A percentile compares a stretch with the other conserved stretches of the same genome.
phyloP scores from a whole-genome alignment of 2,329 filamentous ascomycete species.

The Xylaria hypoxylon region DNA sequence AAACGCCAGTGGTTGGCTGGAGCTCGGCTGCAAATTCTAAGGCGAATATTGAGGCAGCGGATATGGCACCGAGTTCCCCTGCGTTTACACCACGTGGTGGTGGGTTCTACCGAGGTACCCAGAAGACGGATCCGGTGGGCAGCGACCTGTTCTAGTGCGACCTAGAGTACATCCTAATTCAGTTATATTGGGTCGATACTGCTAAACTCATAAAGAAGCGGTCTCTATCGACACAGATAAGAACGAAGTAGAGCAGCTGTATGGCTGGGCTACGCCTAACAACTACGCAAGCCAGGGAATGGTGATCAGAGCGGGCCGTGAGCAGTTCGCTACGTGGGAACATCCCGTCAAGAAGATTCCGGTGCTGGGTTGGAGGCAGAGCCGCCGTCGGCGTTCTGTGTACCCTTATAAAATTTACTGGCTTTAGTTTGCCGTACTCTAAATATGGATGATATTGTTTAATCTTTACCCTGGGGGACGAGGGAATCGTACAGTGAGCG shows the following conservation, averaged over 20 bases:
- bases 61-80: constrained; percentile 31
- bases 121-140: not conserved
- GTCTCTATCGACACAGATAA: not conserved
- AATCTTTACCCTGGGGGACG: not conserved
- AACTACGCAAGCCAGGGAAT: constrained; percentile 31
- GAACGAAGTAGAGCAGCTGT: constrained; percentile 20
- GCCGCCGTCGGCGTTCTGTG: not conserved
- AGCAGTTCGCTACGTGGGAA: constrained; percentile 41
- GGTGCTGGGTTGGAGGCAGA: constrained; percentile 19
- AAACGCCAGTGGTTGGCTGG: constrained; percentile 29
- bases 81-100: constrained; percentile 29
- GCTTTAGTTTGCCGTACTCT: too few relatives aligned
- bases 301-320: constrained; percentile 45
- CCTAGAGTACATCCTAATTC: constrained; percentile 11
- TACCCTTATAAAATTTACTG: constrained; percentile 9
- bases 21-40: constrained; percentile 31
- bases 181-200: constrained; percentile 7
- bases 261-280: constrained; percentile 14
- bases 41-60: constrained; percentile 23
- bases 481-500: not conserved
- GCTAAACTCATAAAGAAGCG: not conserved
- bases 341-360: constrained; percentile 17
- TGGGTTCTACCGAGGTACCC: constrained; percentile 23
- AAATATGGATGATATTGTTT: not conserved
- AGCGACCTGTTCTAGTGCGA: constrained; percentile 2